phyloP scores from a whole-genome alignment of 495 filamentous ascomycete species.

The Xylaria grammica region DNA sequence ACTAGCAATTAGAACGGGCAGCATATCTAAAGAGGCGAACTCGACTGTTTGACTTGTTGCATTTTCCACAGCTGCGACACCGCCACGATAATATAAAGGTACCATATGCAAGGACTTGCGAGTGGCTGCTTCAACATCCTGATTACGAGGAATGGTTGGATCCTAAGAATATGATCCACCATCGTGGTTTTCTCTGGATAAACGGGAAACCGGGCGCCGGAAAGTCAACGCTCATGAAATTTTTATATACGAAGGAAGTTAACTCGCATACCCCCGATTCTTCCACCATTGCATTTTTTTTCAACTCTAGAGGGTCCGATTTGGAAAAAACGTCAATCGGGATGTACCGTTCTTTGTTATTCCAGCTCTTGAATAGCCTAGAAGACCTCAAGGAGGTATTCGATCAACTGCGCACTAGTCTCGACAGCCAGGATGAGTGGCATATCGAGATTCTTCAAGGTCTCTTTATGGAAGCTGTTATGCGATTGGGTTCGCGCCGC shows the following conservation, averaged over 20 bases:
- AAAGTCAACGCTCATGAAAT: slow-evolving; percentile 60
- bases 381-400: slow-evolving; percentile 35
- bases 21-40: too few relatives aligned
- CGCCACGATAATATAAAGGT: slow-evolving; percentile 43
- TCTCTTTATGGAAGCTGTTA: slow-evolving; percentile 29
- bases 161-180: slow-evolving; percentile 34
- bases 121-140: slow-evolving; percentile 50
- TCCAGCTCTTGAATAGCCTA: slow-evolving; percentile 33
- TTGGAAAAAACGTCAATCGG: slow-evolving; percentile 58
- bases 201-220: slow-evolving; percentile 61
- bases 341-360: slow-evolving; percentile 60
- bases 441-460: slow-evolving; percentile 36
- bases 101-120: slow-evolving; percentile 53
- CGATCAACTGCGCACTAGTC: too few relatives aligned
- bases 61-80: too few relatives aligned
- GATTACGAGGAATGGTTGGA: slow-evolving; percentile 55
- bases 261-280: too few relatives aligned
- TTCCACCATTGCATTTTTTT: slow-evolving; percentile 51
- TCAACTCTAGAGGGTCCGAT: slow-evolving; percentile 50
- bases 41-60: too few relatives aligned
- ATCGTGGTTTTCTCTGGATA: slow-evolving; percentile 63
- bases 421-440: too few relatives aligned
- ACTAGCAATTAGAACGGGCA: too few relatives aligned
- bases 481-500: not conserved
- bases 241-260: slow-evolving; percentile 25